Evolutionary conservation across 2,329 filamentous ascomycete species (phyloP).

Genomic region (Pezicula radicicola): DNA sequence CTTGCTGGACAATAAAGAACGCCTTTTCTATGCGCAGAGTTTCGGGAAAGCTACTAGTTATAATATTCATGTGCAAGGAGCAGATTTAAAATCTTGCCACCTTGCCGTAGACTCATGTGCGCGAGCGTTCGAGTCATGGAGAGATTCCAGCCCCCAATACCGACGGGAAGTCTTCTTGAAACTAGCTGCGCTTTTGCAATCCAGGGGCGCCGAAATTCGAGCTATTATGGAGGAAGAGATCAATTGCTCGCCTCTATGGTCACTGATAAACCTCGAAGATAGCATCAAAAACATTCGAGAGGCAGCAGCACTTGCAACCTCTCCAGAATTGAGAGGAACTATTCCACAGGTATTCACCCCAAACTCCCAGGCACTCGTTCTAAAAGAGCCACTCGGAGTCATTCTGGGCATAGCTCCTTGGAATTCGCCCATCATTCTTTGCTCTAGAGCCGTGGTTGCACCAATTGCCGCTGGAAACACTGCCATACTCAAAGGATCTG

Average conservation of each 20-base stretch:
- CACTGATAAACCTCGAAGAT: slow-evolving; percentile 9
- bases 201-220: slow-evolving; percentile 1
- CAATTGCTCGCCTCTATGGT: slow-evolving; percentile 1
- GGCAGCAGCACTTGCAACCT: slow-evolving; percentile 6
- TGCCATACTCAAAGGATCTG: slow-evolving; percentile 29
- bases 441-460: slow-evolving; percentile 13
- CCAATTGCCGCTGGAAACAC: slow-evolving; percentile 22
- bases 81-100: neutral
- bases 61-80: too few relatives aligned
- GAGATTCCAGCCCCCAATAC: neutral
- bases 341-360: neutral
- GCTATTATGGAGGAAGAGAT: slow-evolving; percentile 9
- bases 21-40: too few relatives aligned
- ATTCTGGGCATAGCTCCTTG: slow-evolving; percentile 29
- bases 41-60: too few relatives aligned
- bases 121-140: neutral
- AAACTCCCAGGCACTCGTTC: slow-evolving; percentile 5
- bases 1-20: too few relatives aligned
- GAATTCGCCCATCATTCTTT: slow-evolving; percentile 26
- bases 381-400: slow-evolving; percentile 26
- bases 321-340: neutral
- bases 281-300: slow-evolving; percentile 6
- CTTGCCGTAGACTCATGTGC: neutral
- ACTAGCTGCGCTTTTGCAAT: slow-evolving; percentile 2
- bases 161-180: slow-evolving; percentile 2